phyloP scores from a whole-genome alignment of 108 stramenopile species.

The Cyclostephanos invisitatus region DNA sequence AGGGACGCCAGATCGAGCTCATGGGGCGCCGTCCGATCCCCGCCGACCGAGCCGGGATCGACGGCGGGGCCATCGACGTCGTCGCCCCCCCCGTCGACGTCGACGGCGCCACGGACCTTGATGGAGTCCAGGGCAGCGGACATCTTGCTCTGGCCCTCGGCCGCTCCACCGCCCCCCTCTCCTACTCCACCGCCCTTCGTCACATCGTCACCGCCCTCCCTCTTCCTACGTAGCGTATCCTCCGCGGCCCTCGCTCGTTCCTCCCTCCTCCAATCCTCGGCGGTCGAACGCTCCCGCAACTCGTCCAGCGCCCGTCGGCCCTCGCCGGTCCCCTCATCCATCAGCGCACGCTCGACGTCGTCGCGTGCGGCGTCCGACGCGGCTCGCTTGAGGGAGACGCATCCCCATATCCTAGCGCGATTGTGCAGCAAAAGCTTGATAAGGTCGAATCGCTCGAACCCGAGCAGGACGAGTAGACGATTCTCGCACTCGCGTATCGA shows the following conservation, averaged over 20 bases:
- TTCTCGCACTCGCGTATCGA: constrained; percentile 91
- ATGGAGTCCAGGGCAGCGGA: constrained; percentile 72
- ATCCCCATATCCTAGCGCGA: constrained; percentile 88
- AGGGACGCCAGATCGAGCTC: constrained; percentile 91
- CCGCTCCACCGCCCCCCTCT: constrained; percentile 35
- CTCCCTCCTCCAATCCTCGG: constrained; percentile 76
- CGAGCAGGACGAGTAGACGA: constrained; percentile 90
- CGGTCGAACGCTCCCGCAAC: constrained; percentile 72
- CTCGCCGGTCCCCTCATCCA: constrained; percentile 75
- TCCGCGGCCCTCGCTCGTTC: constrained; percentile 75
- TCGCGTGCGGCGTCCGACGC: constrained; percentile 82
- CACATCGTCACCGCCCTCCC: constrained; percentile 27
- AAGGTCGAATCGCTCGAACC: constrained; percentile 95
- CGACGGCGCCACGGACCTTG: constrained; percentile 46
- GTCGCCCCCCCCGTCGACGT: constrained; percentile 46
- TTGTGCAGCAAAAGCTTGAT: constrained; percentile 92
- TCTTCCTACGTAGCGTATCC: constrained; percentile 57
- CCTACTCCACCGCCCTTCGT: constrained; percentile 30
- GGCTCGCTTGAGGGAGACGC: constrained; percentile 93
- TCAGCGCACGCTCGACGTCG: constrained; percentile 79
- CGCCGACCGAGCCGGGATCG: constrained; percentile 27
- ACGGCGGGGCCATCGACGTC: constrained; percentile 50
- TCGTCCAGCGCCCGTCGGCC: constrained; percentile 88
- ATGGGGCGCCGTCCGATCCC: constrained; percentile 39
- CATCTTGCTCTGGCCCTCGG: constrained; percentile 37